These are phyloP conservation scores for Dactylellina drechsleri DNA, from an alignment of 2,329 filamentous ascomycete species.

Conservation along the genomic window DNA sequence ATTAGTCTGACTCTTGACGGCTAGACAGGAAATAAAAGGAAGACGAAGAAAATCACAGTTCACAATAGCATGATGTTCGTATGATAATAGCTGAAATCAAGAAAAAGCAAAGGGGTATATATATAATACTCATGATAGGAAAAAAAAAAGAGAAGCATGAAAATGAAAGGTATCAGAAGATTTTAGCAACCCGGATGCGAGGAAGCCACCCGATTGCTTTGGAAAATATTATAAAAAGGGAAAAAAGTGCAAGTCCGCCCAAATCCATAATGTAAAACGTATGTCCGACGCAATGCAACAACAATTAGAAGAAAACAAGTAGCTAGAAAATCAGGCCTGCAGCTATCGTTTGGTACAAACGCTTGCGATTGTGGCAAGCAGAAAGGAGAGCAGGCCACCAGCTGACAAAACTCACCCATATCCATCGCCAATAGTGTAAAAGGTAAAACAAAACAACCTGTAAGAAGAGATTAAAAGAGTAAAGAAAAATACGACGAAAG, in stretches of 20 bases:
- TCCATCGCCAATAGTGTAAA: neutral
- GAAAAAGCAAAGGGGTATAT: slow-evolving; percentile 36
- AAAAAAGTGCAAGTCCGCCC: no score
- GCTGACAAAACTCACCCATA: neutral
- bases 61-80: neutral
- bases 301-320: neutral
- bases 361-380: neutral
- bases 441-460: neutral
- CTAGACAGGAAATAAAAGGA: neutral
- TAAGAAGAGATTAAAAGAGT: neutral
- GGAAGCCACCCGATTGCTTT: no score
- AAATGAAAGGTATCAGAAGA: neutral
- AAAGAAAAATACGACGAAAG: slow-evolving; percentile 21
- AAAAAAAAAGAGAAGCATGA: neutral
- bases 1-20: neutral
- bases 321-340: no score
- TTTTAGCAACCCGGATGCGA: no score
- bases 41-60: neutral
- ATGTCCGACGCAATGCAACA: neutral
- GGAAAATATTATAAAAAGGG: no score
- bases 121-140: slow-evolving; percentile 35
- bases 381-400: neutral
- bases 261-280: no score
- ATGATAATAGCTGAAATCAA: slow-evolving; percentile 16
- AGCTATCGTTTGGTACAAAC: neutral